phyloP scores from a whole-genome alignment of 768 basidiomycete species.

The Suillus hirtellus region DNA sequence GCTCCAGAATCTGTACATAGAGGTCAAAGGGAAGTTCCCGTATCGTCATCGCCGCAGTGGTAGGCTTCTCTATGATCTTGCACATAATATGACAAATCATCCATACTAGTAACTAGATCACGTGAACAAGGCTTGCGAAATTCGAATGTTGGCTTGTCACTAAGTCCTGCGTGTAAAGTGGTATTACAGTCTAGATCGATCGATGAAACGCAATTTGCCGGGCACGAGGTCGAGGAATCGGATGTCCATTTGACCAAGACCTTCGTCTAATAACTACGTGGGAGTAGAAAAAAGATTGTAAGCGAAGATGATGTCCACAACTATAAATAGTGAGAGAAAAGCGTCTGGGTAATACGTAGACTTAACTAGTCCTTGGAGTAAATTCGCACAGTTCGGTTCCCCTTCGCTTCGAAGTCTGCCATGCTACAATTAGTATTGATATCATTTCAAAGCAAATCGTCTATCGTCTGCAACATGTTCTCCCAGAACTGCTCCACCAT shows the following conservation, averaged over 20 bases:
- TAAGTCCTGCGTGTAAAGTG: no score
- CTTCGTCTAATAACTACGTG: no score
- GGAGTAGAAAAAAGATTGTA: not conserved
- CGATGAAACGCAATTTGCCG: no score
- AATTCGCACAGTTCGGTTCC: not conserved
- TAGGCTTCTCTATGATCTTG: not conserved
- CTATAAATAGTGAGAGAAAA: not conserved
- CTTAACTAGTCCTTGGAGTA: not conserved
- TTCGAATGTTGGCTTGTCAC: no score
- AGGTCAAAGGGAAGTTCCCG: slow-evolving; percentile 36
- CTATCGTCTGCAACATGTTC: slow-evolving; percentile 52
- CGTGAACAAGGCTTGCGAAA: no score
- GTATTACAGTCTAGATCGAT: no score
- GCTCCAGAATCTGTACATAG: slow-evolving; percentile 37
- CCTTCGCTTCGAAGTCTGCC: not conserved
- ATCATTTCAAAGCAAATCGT: slow-evolving; percentile 52
- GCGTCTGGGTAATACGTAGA: not conserved
- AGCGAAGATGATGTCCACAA: not conserved
- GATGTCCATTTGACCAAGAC: not conserved
- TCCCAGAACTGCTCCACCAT: slow-evolving; percentile 68
- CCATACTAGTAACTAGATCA: no score
- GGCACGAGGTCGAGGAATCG: no score
- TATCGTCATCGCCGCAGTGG: slow-evolving; percentile 19
- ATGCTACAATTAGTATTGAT: not conserved
- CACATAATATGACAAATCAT: no score